Conservation (phyloP, 805 yeast species). For the Brettanomyces bruxellensis region DNA sequence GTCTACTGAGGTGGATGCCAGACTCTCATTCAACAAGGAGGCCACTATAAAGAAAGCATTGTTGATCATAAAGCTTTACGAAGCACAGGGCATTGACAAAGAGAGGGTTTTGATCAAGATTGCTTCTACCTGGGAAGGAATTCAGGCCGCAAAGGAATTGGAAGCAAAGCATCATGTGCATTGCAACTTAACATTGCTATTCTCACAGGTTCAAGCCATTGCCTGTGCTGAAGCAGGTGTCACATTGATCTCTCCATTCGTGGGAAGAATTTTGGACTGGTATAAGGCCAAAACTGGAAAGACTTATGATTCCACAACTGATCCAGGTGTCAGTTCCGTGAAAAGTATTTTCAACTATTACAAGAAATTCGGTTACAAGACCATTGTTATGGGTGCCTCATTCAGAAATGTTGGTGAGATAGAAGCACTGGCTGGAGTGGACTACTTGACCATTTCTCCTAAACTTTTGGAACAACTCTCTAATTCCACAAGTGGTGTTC, state of each 20-base stretch:
- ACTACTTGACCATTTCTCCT: slow-evolving; percentile 93
- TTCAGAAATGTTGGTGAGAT: slow-evolving; percentile 97
- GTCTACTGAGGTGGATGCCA: slow-evolving; percentile 98
- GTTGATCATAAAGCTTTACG: slow-evolving; percentile 80
- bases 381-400: slow-evolving; percentile 99
- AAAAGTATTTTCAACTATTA: slow-evolving; percentile 89
- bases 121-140: slow-evolving; percentile 99
- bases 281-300: slow-evolving; percentile 91
- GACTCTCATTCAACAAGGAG: slow-evolving; percentile 91
- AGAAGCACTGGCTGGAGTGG: slow-evolving; percentile 94
- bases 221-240: slow-evolving; percentile 98
- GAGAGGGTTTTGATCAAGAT: slow-evolving; percentile 92
- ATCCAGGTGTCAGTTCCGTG: slow-evolving; percentile 96
- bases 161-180: slow-evolving; percentile 88
- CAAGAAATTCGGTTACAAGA: slow-evolving; percentile 92
- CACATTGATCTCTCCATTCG: slow-evolving; percentile 96
- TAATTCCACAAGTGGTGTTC: slow-evolving; percentile 71
- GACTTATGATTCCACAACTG: slow-evolving; percentile 68
- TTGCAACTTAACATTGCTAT: slow-evolving; percentile 89
- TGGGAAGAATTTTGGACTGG: slow-evolving; percentile 98
- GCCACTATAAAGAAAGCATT: slow-evolving; percentile 92
- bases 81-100: slow-evolving; percentile 74
- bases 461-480: slow-evolving; percentile 79
- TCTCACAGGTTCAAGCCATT: slow-evolving; percentile 95
- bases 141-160: slow-evolving; percentile 94